Evolutionary conservation across 2,329 filamentous ascomycete genomes (phyloP).

Genomic region (Aureobasidium uvarum): DNA sequence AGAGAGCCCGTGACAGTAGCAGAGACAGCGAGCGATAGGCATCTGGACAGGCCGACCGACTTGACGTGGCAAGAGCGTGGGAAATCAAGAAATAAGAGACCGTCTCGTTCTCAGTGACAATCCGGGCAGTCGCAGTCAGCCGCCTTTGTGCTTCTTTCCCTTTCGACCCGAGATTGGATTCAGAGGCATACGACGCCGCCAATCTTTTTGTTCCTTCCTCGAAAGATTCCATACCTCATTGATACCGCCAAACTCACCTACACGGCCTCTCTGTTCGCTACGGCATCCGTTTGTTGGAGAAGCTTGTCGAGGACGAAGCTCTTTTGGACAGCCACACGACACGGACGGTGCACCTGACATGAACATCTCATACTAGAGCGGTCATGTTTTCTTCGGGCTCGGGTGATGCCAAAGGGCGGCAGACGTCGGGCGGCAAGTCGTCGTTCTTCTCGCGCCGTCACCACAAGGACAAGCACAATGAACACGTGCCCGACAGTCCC

Average conservation of each 20-base stretch:
- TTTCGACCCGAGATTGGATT: slow-evolving; percentile 23
- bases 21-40: background rate
- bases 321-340: slow-evolving; percentile 5
- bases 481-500: slow-evolving; percentile 53
- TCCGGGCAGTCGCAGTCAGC: slow-evolving; percentile 16
- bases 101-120: background rate
- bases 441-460: slow-evolving; percentile 81
- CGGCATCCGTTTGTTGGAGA: background rate
- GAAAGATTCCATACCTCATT: slow-evolving; percentile 6
- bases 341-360: slow-evolving; percentile 19
- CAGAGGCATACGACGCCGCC: slow-evolving; percentile 23
- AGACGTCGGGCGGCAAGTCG: slow-evolving; percentile 76
- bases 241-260: background rate
- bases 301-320: slow-evolving; percentile 14
- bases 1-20: background rate
- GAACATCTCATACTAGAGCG: slow-evolving; percentile 21
- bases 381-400: slow-evolving; percentile 43
- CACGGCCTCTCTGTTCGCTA: background rate
- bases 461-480: slow-evolving; percentile 66
- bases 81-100: background rate
- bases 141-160: slow-evolving; percentile 25
- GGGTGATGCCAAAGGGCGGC: slow-evolving; percentile 72
- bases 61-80: slow-evolving; percentile 3
- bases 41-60: background rate
- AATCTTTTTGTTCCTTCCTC: slow-evolving; percentile 21